Evolutionary conservation across 768 basidiomycete genomes (phyloP).

Genomic region (Tricholoma matsutake): DNA sequence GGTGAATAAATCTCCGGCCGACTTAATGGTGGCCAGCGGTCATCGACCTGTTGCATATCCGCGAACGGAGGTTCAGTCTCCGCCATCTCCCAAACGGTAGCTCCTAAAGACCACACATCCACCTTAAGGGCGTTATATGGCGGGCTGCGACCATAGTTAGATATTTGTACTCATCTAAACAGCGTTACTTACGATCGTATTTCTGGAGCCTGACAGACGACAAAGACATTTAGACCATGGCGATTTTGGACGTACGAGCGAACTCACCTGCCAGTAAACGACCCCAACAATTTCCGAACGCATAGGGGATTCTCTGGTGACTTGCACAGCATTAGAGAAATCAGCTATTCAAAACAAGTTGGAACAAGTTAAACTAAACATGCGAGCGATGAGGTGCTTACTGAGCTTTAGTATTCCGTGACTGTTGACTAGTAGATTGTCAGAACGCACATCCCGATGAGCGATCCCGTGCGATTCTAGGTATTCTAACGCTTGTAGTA

Average conservation of each 20-base stretch:
- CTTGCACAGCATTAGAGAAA: constrained; percentile 72
- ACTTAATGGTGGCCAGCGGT: constrained; percentile 63
- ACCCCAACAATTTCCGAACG: constrained; percentile 65
- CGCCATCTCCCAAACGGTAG: constrained; percentile 81
- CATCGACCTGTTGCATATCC: constrained; percentile 50
- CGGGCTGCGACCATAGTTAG: constrained; percentile 38
- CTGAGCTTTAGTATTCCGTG: constrained; percentile 73
- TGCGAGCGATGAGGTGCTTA: constrained; percentile 30
- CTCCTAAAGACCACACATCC: constrained; percentile 80
- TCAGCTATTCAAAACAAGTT: constrained; percentile 49
- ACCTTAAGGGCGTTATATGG: constrained; percentile 72
- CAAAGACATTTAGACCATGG: not conserved
- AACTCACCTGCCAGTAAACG: constrained; percentile 71
- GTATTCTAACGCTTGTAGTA: constrained; percentile 62
- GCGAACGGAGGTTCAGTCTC: constrained; percentile 74
- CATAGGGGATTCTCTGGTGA: constrained; percentile 48
- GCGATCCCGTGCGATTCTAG: constrained; percentile 65
- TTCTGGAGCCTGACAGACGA: constrained; percentile 56
- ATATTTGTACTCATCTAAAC: not conserved
- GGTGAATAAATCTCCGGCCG: constrained; percentile 62
- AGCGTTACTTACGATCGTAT: constrained; percentile 54
- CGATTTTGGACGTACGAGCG: not conserved
- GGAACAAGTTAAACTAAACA: not conserved
- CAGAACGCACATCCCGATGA: constrained; percentile 82
- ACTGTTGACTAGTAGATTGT: constrained; percentile 72